These are phyloP conservation scores for Dioscorea dumetorum DNA, from an alignment of 106 monocot species.

Conservation along the genomic window DNA sequence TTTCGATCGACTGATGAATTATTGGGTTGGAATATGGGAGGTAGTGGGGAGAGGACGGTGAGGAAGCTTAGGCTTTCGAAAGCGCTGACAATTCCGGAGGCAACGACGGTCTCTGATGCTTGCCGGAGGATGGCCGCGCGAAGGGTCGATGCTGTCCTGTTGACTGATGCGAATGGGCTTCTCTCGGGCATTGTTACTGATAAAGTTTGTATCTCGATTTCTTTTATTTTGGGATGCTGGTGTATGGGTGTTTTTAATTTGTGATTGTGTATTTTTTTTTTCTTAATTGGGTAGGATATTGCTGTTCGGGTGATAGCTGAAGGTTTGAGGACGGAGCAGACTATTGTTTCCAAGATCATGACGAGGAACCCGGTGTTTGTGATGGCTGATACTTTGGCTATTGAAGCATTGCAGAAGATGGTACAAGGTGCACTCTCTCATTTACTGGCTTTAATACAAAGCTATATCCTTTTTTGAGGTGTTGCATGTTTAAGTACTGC, in stretches of 20 bases:
- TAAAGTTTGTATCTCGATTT: constrained; percentile 38
- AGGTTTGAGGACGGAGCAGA: constrained; percentile 79
- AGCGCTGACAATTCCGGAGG: constrained; percentile 83
- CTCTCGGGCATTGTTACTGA: constrained; percentile 94
- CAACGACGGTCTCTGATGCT: constrained; percentile 74
- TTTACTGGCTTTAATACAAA: too few species aligned
- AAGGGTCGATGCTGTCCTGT: constrained; percentile 68
- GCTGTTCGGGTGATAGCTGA: constrained; percentile 85
- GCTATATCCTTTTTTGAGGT: too few species aligned
- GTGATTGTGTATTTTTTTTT: not conserved
- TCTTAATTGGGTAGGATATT: constrained; percentile 46
- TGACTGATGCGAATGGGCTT: constrained; percentile 77
- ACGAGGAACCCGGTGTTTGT: constrained; percentile 85
- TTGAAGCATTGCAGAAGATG: constrained; percentile 97
- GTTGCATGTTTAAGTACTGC: too few species aligned
- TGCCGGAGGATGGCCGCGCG: constrained; percentile 85
- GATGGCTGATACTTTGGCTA: constrained; percentile 63
- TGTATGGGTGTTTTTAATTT: not conserved
- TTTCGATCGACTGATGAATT: not conserved
- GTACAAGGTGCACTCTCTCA: constrained; percentile 48
- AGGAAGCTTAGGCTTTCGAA: constrained; percentile 87
- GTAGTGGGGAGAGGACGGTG: constrained; percentile 79
- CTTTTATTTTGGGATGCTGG: not conserved
- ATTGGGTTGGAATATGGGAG: not conserved
- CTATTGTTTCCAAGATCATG: constrained; percentile 83